phyloP scores from a whole-genome alignment of 805 yeast species.

The Danielia reshetovae region DNA sequence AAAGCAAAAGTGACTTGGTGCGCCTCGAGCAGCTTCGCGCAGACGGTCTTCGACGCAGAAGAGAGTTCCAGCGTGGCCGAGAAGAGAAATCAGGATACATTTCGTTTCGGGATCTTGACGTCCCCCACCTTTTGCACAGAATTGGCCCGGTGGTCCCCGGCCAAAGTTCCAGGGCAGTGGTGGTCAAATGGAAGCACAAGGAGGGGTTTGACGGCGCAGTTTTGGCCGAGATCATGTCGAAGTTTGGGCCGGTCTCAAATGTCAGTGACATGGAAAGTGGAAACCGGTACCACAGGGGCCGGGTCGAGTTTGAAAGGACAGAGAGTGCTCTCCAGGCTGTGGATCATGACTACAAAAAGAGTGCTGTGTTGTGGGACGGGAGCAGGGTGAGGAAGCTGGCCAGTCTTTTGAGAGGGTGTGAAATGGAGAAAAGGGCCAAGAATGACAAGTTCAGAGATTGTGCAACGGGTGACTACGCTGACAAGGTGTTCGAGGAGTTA shows the following conservation, averaged over 20 bases:
- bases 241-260: constrained; percentile 39
- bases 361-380: constrained; percentile 45
- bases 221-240: constrained; percentile 37
- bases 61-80: constrained; percentile 6
- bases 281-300: constrained; percentile 36
- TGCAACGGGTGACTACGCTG: background rate
- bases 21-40: constrained; percentile 26
- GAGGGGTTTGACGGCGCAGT: constrained; percentile 24
- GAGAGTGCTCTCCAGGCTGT: constrained; percentile 32
- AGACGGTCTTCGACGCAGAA: constrained; percentile 18
- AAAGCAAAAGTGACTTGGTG: constrained; percentile 3
- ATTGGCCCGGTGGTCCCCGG: constrained; percentile 4
- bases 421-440: constrained; percentile 3
- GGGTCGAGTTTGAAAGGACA: constrained; percentile 25
- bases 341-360: constrained; percentile 37
- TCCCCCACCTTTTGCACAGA: background rate
- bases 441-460: too few species aligned
- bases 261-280: constrained; percentile 4
- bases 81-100: constrained; percentile 10
- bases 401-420: constrained; percentile 41
- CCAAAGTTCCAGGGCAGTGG: constrained; percentile 13
- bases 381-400: constrained; percentile 42
- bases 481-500: background rate
- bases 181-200: constrained; percentile 44
- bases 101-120: constrained; percentile 14